phyloP scores from a whole-genome alignment of 495 filamentous ascomycete genomes.

The Diplogelasinospora grovesii region DNA sequence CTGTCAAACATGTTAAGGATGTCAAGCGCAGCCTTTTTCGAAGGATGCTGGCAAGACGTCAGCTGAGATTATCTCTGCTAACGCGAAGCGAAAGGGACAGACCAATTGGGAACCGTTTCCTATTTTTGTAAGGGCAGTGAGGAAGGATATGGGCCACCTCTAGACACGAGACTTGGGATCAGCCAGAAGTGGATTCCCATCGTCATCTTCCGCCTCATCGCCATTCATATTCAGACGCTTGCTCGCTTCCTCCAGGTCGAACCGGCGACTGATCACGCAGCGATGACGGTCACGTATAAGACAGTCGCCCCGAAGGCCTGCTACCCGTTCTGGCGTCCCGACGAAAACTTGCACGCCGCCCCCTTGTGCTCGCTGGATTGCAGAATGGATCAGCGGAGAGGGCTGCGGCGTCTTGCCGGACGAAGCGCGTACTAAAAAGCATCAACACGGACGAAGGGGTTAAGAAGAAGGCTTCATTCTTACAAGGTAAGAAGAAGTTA shows the following conservation, averaged over 20 bases:
- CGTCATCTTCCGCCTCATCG: conserved; percentile 15
- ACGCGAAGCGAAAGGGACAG: not conserved
- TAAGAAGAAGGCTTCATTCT: conserved; percentile 7
- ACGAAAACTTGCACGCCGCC: conserved; percentile 5
- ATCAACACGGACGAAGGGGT: not conserved
- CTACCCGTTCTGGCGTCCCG: conserved; percentile 10
- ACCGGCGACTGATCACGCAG: conserved; percentile 18
- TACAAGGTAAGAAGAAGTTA: conserved; percentile 23
- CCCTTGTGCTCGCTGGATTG: conserved; percentile 11
- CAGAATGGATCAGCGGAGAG: conserved; percentile 15
- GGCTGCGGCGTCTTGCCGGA: conserved; percentile 16
- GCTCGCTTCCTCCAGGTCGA: conserved; percentile 12
- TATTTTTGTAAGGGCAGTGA: conserved; percentile 17
- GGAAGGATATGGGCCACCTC: conserved; percentile 24
- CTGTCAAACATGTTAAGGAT: conserved; percentile 22
- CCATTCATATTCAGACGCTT: conserved; percentile 5
- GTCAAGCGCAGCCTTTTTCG: conserved; percentile 15
- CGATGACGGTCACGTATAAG: conserved; percentile 22
- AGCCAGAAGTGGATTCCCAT: conserved; percentile 11
- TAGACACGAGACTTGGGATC: conserved; percentile 6
- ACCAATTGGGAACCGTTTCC: conserved; percentile 1
- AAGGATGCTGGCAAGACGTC: conserved; percentile 5
- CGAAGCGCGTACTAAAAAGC: conserved; percentile 17
- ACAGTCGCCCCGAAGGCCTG: conserved; percentile 16
- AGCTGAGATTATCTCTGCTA: not conserved